Evolutionary conservation across 257 asterid genomes (phyloP).

Genomic region (Penstemon eatonii): DNA sequence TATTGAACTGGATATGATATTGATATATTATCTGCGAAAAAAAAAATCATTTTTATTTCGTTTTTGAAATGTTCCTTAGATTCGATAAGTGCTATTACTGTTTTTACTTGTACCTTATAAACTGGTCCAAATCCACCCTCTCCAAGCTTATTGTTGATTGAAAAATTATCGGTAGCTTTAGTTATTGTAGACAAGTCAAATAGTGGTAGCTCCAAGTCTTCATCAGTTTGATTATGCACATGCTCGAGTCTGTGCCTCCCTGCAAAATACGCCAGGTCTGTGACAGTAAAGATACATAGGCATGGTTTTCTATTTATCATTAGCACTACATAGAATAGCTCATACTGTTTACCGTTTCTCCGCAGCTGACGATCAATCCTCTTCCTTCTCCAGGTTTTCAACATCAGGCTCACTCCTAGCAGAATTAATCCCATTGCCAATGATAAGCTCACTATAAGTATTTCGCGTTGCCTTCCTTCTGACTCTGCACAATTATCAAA

Average conservation of each 20-base stretch:
- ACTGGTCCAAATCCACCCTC: conserved; percentile 40
- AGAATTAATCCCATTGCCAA: conserved; percentile 12
- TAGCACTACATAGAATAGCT: neutral
- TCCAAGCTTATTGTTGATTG: conserved; percentile 34
- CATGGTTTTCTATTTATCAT: neutral
- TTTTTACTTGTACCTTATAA: conserved; percentile 29
- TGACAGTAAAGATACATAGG: neutral
- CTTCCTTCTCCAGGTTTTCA: conserved; percentile 19
- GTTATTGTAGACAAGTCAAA: conserved; percentile 21
- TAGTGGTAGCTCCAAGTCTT: conserved; percentile 32
- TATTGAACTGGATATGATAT: neutral
- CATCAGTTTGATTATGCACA: conserved; percentile 6
- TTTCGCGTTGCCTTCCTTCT: conserved; percentile 8
- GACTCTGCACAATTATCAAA: conserved; percentile 17
- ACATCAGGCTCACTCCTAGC: conserved; percentile 14
- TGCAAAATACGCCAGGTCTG: neutral
- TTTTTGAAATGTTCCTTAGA: too few species aligned
- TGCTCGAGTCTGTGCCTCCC: conserved; percentile 18
- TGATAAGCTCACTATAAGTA: conserved; percentile 16
- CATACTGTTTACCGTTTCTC: conserved; percentile 22
- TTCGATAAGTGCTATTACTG: too few species aligned
- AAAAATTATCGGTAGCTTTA: conserved; percentile 33
- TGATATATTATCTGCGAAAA: neutral
- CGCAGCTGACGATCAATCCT: neutral
- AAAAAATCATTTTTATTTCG: too few species aligned